Percentiles rank a stretch among this genome's conserved stretches.
These are phyloP conservation scores for Paratrimastix pyriformis DNA, from an alignment of 78 protist genomes.

Conservation along the genomic window DNA sequence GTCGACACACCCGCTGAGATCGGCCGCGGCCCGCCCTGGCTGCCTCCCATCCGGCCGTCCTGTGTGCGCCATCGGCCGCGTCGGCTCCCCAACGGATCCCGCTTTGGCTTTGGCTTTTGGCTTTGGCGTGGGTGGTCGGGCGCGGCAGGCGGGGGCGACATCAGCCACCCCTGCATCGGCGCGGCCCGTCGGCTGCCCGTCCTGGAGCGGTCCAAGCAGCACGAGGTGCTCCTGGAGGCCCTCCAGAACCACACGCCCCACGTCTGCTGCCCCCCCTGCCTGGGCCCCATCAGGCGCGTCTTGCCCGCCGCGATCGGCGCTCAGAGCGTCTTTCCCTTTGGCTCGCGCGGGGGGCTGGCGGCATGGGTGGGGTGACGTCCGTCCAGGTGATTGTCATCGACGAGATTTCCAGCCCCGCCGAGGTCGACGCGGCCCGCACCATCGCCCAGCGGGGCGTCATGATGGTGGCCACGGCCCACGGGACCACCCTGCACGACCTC, in stretches of 20 bases:
- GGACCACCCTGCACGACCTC: neutral
- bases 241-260: conserved; percentile 9
- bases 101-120: no score
- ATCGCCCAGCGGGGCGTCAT: conserved; percentile 1
- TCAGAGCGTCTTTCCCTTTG: no score
- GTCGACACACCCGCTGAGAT: no score
- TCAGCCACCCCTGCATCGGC: conserved; percentile 6
- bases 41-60: no score
- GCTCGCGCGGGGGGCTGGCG: neutral
- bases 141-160: conserved; percentile 1
- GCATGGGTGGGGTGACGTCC: neutral
- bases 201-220: neutral
- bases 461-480: conserved; percentile 1
- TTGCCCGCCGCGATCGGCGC: no score
- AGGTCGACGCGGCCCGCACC: conserved; percentile 9
- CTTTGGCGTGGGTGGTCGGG: no score
- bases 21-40: no score
- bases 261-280: neutral
- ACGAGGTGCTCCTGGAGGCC: neutral
- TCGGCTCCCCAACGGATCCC: no score
- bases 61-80: no score
- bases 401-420: neutral
- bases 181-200: neutral
- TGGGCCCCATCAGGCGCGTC: no score
- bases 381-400: neutral